Percentiles rank a stretch among this genome's conserved stretches.
Conservation (phyloP, 225 moss, liverwort and hornwort genomes). For the Rhytidiadelphus loreus region DNA sequence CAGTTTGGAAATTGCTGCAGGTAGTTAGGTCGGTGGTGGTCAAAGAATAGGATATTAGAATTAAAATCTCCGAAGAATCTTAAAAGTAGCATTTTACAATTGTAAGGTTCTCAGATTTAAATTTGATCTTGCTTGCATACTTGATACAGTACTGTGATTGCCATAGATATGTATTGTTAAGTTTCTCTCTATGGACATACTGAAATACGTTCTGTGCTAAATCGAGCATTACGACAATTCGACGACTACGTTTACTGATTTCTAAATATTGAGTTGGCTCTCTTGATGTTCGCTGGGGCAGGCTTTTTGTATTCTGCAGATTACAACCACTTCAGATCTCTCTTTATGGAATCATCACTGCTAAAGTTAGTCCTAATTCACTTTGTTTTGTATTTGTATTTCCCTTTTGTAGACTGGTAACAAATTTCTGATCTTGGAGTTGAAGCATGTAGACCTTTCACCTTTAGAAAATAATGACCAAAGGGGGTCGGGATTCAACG, state of each 20-base stretch:
- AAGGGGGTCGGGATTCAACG: not conserved
- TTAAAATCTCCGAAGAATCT: too few species aligned
- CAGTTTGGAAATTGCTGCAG: not conserved
- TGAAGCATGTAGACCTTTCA: not conserved
- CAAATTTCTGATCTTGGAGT: not conserved
- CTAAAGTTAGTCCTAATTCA: slow-evolving; percentile 33
- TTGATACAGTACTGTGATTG: not conserved
- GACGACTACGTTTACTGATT: not conserved
- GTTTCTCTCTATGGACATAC: not conserved
- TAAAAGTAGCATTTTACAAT: not conserved
- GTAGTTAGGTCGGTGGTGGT: not conserved
- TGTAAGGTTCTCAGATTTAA: not conserved
- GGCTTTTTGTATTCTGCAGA: slow-evolving; percentile 76
- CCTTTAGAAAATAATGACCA: not conserved
- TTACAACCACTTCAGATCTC: slow-evolving; percentile 56
- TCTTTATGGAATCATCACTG: slow-evolving; percentile 52
- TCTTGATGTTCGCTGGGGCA: slow-evolving; percentile 13
- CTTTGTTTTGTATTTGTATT: not conserved
- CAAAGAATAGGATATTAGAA: not conserved
- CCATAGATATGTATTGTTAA: not conserved
- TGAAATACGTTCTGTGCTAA: not conserved
- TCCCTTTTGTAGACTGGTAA: not conserved
- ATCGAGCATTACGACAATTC: not conserved
- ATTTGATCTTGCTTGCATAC: not conserved
- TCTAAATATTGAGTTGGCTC: not conserved